phyloP scores from a whole-genome alignment of 2,329 filamentous ascomycete genomes.

The Fusarium decemcellulare region DNA sequence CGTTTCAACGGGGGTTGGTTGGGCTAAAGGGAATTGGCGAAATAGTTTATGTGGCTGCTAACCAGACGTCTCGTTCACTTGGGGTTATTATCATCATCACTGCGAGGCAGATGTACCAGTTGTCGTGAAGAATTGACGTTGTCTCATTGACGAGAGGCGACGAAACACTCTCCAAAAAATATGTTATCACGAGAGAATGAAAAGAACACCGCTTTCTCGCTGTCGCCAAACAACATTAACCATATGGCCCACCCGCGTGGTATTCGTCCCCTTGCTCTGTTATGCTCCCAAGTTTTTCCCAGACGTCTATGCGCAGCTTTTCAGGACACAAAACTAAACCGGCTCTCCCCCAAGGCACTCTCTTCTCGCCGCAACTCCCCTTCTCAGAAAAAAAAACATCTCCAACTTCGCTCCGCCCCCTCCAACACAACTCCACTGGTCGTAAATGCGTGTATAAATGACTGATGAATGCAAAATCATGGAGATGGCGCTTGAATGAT shows the following conservation, averaged over 20 bases:
- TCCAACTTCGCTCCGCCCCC: constrained; percentile 7
- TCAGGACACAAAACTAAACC: constrained; percentile 29
- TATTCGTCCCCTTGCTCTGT: constrained; percentile 22
- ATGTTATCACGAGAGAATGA: constrained; percentile 35
- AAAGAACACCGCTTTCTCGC: constrained; percentile 40
- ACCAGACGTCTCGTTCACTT: not conserved
- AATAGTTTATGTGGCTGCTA: not conserved
- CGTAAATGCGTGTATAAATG: constrained; percentile 44
- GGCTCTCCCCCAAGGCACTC: constrained; percentile 1
- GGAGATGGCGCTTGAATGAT: constrained; percentile 38
- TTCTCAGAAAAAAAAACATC: constrained; percentile 1
- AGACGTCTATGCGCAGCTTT: constrained; percentile 28
- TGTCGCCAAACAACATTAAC: constrained; percentile 38
- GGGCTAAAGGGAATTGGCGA: not conserved
- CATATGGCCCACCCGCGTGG: constrained; percentile 30
- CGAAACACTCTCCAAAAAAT: constrained; percentile 27
- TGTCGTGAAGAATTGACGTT: constrained; percentile 37
- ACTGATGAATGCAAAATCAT: constrained; percentile 44
- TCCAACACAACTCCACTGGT: constrained; percentile 32
- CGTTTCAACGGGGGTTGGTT: not conserved
- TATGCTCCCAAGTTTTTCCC: constrained; percentile 7
- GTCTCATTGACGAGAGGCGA: constrained; percentile 38
- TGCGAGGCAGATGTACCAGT: not conserved
- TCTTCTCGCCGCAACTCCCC: constrained; percentile 12
- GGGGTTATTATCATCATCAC: no score